phyloP scores from a whole-genome alignment of 768 basidiomycete genomes.

The Aureoboletus auriporus region DNA sequence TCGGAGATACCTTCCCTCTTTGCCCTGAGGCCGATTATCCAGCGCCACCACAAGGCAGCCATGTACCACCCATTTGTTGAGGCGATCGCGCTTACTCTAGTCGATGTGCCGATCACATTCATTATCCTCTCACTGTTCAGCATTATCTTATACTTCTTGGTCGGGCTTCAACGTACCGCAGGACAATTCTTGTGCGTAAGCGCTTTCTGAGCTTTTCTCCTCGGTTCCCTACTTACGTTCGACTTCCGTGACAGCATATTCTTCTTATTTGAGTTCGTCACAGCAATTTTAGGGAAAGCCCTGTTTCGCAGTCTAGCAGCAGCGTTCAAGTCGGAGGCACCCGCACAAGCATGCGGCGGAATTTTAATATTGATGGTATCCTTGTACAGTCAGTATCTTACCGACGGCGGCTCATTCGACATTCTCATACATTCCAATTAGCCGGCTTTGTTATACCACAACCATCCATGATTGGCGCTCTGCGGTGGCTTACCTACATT shows the following conservation, averaged over 20 bases:
- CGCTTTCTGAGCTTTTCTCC: background rate
- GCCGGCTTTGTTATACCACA: slow-evolving; percentile 58
- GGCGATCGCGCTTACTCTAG: slow-evolving; percentile 42
- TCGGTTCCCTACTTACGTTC: slow-evolving; percentile 5
- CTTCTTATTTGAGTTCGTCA: slow-evolving; percentile 53
- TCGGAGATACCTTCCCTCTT: slow-evolving; percentile 53
- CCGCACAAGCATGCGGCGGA: slow-evolving; percentile 59
- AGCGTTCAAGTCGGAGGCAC: slow-evolving; percentile 52
- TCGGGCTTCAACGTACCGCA: slow-evolving; percentile 50
- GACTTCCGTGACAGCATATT: slow-evolving; percentile 39
- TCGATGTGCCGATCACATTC: slow-evolving; percentile 43
- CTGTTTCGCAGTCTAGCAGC: slow-evolving; percentile 72
- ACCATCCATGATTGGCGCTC: slow-evolving; percentile 61
- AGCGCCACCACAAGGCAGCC: slow-evolving; percentile 40
- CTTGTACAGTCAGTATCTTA: slow-evolving; percentile 36
- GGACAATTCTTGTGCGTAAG: slow-evolving; percentile 62
- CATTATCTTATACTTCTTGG: slow-evolving; percentile 56
- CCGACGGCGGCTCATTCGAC: background rate
- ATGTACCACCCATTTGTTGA: slow-evolving; percentile 52
- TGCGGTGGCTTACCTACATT: slow-evolving; percentile 64
- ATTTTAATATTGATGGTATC: slow-evolving; percentile 49
- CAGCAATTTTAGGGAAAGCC: slow-evolving; percentile 65
- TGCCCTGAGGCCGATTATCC: slow-evolving; percentile 41
- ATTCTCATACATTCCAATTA: slow-evolving; percentile 3
- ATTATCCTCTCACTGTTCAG: slow-evolving; percentile 31